A percentile compares a stretch with the other conserved stretches of the same genome.
Evolutionary conservation across 164 flowering plant genomes (phyloP).

Genomic region (Berberis vulgaris): DNA sequence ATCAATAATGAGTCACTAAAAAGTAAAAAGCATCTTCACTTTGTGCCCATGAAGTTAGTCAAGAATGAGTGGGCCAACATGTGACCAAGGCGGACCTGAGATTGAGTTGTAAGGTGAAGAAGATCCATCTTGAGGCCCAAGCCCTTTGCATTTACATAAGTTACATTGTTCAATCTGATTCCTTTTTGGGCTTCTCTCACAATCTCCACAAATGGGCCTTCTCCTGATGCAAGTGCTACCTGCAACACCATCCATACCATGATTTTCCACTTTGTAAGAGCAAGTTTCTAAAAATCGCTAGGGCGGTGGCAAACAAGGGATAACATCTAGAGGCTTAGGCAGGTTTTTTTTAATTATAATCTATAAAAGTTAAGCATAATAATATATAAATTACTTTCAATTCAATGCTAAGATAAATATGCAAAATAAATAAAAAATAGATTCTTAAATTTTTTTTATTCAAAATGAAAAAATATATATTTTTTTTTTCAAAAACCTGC

Average conservation of each 20-base stretch:
- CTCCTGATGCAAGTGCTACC: not conserved
- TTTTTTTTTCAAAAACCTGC: too few species aligned
- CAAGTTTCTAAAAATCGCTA: too few species aligned
- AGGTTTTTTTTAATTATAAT: too few species aligned
- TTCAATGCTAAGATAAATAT: too few species aligned
- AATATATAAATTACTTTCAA: too few species aligned
- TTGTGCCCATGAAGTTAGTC: not conserved
- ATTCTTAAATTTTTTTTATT: too few species aligned
- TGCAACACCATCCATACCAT: not conserved
- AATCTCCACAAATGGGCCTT: not conserved
- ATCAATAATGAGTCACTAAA: too few species aligned
- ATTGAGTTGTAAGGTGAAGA: constrained; percentile 49
- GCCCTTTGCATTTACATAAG: not conserved
- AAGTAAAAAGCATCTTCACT: not conserved
- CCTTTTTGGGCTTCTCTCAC: not conserved
- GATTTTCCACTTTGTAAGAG: not conserved
- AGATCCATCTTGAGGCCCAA: constrained; percentile 42
- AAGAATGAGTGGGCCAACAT: constrained; percentile 46
- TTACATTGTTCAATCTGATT: not conserved
- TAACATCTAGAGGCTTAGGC: too few species aligned
- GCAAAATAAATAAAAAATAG: too few species aligned
- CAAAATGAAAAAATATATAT: too few species aligned
- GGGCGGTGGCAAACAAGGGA: too few species aligned
- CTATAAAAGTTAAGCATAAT: too few species aligned
- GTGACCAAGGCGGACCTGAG: constrained; percentile 52